Percentiles rank a stretch among this genome's conserved stretches.
phyloP scores from a whole-genome alignment of 495 filamentous ascomycete genomes.

The Barbatosphaeria neglecta region DNA sequence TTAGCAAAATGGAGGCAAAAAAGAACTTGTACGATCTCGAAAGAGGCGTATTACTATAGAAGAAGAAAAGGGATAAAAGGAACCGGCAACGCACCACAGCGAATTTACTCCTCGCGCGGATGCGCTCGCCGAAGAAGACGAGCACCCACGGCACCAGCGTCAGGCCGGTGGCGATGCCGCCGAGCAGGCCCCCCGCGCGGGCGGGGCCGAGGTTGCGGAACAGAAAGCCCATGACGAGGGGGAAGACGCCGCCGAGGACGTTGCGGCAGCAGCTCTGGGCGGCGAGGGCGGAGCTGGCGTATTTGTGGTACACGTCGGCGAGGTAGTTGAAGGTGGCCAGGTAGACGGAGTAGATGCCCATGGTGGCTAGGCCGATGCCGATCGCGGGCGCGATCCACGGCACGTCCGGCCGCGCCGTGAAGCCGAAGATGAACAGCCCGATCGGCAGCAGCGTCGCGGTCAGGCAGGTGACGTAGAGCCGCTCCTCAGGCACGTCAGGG shows the following conservation, averaged over 20 bases:
- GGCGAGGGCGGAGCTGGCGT: conserved; percentile 76
- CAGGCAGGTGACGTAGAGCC: conserved; percentile 75
- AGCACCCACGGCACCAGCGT: conserved; percentile 80
- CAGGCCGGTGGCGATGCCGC: conserved; percentile 57
- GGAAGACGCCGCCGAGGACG: conserved; percentile 72
- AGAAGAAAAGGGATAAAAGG: not conserved
- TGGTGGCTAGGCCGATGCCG: conserved; percentile 60
- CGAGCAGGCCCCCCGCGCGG: conserved; percentile 64
- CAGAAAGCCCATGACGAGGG: conserved; percentile 60
- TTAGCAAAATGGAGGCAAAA: too few relatives aligned
- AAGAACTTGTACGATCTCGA: too few relatives aligned
- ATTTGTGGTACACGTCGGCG: conserved; percentile 79
- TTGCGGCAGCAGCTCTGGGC: conserved; percentile 82
- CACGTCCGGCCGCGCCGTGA: conserved; percentile 53
- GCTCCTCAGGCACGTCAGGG: conserved; percentile 53
- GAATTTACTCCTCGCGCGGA: conserved; percentile 69
- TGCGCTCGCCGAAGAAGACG: conserved; percentile 66
- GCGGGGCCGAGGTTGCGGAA: conserved; percentile 61
- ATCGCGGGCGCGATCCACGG: conserved; percentile 72
- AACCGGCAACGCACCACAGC: conserved; percentile 35
- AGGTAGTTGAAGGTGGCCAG: conserved; percentile 90
- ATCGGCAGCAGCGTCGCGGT: conserved; percentile 53
- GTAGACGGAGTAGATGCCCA: conserved; percentile 85
- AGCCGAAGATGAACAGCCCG: conserved; percentile 64
- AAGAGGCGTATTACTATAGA: not conserved